Conservation (phyloP, 78 protist species). For the Dictyostelium brefeldianum region DNA sequence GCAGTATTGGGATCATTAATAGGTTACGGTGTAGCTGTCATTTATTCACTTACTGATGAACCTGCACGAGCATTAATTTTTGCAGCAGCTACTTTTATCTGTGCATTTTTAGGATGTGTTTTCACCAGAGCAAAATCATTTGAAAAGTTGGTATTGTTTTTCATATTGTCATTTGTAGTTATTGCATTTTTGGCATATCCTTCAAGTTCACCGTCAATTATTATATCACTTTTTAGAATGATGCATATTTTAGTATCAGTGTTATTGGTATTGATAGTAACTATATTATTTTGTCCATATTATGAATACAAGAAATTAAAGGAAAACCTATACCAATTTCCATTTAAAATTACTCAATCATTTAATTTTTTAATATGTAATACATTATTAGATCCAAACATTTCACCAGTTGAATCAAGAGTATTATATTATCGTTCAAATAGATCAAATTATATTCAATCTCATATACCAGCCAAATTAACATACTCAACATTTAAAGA, state of each 20-base stretch:
- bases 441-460: background rate
- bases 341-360: background rate
- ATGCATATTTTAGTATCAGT: conserved; percentile 33
- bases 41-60: background rate
- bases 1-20: background rate
- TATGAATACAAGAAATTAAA: conserved; percentile 18
- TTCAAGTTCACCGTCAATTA: background rate
- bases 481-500: background rate
- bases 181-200: conserved; percentile 17
- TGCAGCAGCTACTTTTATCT: background rate
- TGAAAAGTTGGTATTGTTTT: conserved; percentile 10
- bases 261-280: background rate
- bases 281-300: background rate
- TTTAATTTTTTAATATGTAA: conserved; percentile 22
- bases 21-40: conserved; percentile 30
- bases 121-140: background rate
- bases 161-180: conserved; percentile 8
- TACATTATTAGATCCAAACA: background rate
- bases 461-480: background rate
- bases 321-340: background rate
- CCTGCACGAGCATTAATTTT: conserved; percentile 31
- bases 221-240: conserved; percentile 24
- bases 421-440: background rate
- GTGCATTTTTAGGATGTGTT: background rate
- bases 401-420: background rate